Base-by-base conservation (phyloP, 805 yeast species). In the Torulaspora microellipsoides region DNA sequence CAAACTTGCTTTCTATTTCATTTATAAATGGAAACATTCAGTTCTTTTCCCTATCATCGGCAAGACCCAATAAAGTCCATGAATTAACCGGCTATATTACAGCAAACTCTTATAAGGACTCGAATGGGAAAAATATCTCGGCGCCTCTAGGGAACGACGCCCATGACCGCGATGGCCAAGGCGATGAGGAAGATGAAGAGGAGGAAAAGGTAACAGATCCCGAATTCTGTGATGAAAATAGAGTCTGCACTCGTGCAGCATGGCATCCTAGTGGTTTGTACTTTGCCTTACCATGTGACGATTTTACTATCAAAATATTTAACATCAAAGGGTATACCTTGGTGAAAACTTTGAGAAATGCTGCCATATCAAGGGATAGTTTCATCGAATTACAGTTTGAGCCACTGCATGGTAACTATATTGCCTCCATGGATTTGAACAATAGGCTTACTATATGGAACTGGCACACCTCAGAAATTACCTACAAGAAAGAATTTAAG, bases 261-360 rank as follows among this genome's bases (percentile, higher is more conserved):
- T 88, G 95, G 95, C 77, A 80, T 44, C 77, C 83, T 2, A 70
- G 74, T 41, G 95, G 95, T 13, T 76, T 76, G 41, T 61, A 69
- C n/a, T 68, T 88, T 37, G 87, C 89, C 2, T 56, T 86, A 14
- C 89, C 95, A 2, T 68, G 83, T 6, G 66, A 69, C 30, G 66
- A 71, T 15, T 66, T 70, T 36, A 65, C 71, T 2, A 70, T 83
- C 37, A 71, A 70, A 40, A 68, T 77, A 0, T 78, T 66, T 38
- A 49, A 58, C 9, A 46, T 62, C 12, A 51, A 54, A 13, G 61
- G 59, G 31, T 60, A 60, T 31, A 53, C 60, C 11, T 38, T 58
- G 11, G 15, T 45, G 15, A 56, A 53, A 23, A 52, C 59, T 1
- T 42, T 68, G n/a, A 45, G 54, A 3, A 42, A 40, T 31, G 28